Conservation (phyloP, 495 filamentous ascomycete species). For the Neurospora sublineolata region DNA sequence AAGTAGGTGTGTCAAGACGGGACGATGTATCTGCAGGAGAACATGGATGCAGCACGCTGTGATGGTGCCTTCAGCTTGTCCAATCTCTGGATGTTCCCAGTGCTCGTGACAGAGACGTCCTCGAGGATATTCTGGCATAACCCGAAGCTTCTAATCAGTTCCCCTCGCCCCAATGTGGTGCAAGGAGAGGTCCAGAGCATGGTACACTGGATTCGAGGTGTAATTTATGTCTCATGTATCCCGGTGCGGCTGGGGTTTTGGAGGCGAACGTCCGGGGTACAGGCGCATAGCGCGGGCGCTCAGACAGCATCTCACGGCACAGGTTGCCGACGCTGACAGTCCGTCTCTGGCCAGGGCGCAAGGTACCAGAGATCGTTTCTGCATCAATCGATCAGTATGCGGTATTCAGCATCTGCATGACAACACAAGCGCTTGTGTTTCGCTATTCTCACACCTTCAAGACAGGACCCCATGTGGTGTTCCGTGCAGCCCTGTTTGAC, state of each 20-base stretch:
- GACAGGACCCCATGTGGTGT: neutral
- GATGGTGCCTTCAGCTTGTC: neutral
- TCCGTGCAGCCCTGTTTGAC: slow-evolving; percentile 13
- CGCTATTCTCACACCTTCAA: neutral
- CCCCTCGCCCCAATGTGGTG: neutral
- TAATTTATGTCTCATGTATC: neutral
- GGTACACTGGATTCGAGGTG: neutral
- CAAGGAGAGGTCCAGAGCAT: neutral
- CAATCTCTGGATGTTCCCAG: neutral
- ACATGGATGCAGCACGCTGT: neutral
- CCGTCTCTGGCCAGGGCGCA: slow-evolving; percentile 10
- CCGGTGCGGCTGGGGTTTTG: slow-evolving; percentile 17
- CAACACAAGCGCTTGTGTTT: neutral
- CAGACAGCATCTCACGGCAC: slow-evolving; percentile 8
- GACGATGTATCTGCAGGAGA: neutral
- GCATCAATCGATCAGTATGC: slow-evolving; percentile 8
- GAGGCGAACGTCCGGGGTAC: slow-evolving; percentile 20
- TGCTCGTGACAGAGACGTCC: neutral
- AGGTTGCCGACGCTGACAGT: slow-evolving; percentile 10
- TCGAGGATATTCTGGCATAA: neutral
- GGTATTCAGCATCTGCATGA: neutral
- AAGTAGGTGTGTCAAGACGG: neutral
- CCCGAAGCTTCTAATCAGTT: neutral
- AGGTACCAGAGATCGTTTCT: slow-evolving; percentile 10
- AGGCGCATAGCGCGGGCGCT: slow-evolving; percentile 17